Conservation (phyloP, 345 rosid genomes). For the Mallotus nudiflorus region DNA sequence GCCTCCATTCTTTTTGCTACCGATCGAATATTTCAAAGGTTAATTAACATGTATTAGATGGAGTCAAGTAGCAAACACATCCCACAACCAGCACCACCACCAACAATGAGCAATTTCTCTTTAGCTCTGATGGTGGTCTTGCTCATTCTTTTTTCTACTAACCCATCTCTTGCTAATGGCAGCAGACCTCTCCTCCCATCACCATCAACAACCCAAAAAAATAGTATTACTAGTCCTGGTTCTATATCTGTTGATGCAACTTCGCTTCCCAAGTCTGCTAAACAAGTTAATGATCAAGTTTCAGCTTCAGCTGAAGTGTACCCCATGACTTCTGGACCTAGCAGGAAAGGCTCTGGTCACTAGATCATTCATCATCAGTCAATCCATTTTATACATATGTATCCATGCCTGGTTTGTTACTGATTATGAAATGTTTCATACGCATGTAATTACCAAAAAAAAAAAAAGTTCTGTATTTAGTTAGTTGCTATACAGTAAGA, state of each 20-base stretch:
- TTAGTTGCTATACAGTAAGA: not conserved
- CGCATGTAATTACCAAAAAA: conserved; percentile 3
- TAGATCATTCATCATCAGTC: conserved; percentile 21
- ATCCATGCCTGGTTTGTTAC: not conserved
- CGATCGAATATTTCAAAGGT: conserved; percentile 15
- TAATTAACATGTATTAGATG: not conserved
- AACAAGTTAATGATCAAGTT: conserved; percentile 11
- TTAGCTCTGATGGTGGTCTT: conserved; percentile 32
- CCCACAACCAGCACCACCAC: not conserved
- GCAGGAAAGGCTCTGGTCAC: conserved; percentile 82
- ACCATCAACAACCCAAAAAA: conserved; percentile 11
- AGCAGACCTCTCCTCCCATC: conserved; percentile 35
- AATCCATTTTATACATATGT: not conserved
- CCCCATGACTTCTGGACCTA: conserved; percentile 67
- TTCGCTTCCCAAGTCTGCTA: not conserved
- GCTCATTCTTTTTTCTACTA: conserved; percentile 33
- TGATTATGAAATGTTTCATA: not conserved
- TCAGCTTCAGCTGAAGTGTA: conserved; percentile 24
- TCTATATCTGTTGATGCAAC: conserved; percentile 19
- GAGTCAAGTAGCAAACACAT: not conserved
- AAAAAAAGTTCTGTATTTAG: not conserved
- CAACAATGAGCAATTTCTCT: conserved; percentile 43
- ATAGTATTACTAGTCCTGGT: conserved; percentile 12
- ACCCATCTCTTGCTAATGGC: conserved; percentile 31
- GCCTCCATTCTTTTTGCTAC: conserved; percentile 38